Conservation (phyloP, 148 eudicot genomes). For the Amaranthus cruentus region DNA sequence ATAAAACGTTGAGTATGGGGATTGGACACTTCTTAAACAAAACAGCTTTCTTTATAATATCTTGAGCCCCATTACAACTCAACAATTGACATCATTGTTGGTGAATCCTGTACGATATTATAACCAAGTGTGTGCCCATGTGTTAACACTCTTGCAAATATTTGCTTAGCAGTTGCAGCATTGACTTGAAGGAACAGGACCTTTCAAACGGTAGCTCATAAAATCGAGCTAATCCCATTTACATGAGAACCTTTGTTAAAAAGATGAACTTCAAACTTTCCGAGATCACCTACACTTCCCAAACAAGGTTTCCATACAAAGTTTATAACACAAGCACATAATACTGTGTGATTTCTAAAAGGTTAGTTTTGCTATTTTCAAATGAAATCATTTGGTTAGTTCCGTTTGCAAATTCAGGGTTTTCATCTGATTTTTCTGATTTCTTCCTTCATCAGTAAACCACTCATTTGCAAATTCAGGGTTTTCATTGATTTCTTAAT, state of each 20-base stretch:
- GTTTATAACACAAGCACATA: background rate
- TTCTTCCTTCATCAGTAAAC: no score
- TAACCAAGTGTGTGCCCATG: background rate
- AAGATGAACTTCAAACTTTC: background rate
- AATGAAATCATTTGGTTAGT: no score
- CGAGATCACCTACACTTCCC: background rate
- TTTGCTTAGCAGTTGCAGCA: conserved; percentile 7
- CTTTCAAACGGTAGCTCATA: background rate
- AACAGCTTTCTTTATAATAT: conserved; percentile 17
- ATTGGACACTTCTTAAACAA: conserved; percentile 36
- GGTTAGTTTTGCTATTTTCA: no score
- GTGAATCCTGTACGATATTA: conserved; percentile 24
- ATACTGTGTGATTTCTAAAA: no score
- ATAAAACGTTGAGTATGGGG: conserved; percentile 64
- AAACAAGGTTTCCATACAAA: background rate
- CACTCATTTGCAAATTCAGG: no score
- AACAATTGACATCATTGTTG: conserved; percentile 25
- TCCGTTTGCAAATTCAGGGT: no score
- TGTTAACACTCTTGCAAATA: background rate
- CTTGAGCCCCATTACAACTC: conserved; percentile 24
- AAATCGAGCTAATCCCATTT: background rate
- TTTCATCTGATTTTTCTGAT: no score
- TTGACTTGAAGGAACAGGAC: background rate
- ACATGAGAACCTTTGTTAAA: background rate
- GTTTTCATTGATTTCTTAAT: no score